phyloP scores from a whole-genome alignment of 2,329 filamentous ascomycete genomes.

The Monosporascus sp. region DNA sequence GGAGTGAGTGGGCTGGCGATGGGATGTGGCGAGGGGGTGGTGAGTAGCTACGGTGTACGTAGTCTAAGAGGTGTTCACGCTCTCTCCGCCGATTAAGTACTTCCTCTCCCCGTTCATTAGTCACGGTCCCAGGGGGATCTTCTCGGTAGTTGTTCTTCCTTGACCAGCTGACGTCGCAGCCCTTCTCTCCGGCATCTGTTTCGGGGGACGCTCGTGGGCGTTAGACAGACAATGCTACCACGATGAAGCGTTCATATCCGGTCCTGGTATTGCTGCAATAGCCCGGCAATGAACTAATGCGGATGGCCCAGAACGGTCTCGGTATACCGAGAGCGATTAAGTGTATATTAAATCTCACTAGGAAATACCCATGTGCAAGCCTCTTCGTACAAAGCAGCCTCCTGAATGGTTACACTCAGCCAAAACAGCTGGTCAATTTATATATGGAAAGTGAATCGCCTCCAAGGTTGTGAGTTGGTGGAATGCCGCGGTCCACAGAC shows the following conservation, averaged over 20 bases:
- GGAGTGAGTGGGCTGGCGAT: background rate
- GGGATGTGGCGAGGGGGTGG: background rate
- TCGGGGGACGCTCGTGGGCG: background rate
- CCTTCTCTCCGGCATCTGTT: background rate
- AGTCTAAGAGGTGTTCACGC: background rate
- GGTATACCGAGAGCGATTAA: background rate
- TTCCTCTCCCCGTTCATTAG: background rate
- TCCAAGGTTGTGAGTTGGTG: background rate
- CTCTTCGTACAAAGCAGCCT: background rate
- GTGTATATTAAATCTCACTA: background rate
- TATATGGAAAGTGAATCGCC: background rate
- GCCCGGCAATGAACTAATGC: background rate
- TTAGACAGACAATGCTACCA: background rate
- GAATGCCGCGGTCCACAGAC: background rate
- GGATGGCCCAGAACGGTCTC: background rate
- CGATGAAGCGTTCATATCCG: background rate
- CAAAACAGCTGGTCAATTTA: background rate
- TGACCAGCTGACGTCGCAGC: background rate
- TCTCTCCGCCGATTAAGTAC: background rate
- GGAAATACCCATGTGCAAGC: background rate
- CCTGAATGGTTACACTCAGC: background rate
- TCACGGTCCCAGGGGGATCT: background rate
- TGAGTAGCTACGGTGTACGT: background rate
- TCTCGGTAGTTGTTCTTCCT: background rate
- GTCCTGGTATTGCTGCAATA: background rate